Conservation (phyloP, 345 rosid genomes). For the Camelina hispida region DNA sequence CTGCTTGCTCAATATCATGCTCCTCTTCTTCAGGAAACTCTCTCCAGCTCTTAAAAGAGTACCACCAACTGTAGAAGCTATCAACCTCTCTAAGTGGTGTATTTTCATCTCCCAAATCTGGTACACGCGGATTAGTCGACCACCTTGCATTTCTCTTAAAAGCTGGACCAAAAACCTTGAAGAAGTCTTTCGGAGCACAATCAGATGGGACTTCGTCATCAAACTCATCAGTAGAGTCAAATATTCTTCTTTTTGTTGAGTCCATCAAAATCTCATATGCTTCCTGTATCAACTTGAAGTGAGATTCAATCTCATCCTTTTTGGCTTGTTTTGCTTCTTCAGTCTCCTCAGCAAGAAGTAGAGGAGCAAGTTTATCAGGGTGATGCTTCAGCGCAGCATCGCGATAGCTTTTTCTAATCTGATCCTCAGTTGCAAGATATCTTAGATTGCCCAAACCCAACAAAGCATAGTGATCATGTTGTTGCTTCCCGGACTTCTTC, state of each 20-base stretch:
- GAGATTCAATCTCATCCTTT: constrained; percentile 88
- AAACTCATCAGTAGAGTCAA: constrained; percentile 94
- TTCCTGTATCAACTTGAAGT: constrained; percentile 87
- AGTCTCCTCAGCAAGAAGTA: constrained; percentile 81
- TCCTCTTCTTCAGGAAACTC: constrained; percentile 97
- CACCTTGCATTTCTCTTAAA: constrained; percentile 95
- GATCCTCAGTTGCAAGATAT: constrained; percentile 97
- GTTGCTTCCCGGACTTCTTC: constrained; percentile 64
- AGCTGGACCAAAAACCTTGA: constrained; percentile 95
- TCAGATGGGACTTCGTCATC: constrained; percentile 92
- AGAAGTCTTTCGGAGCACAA: constrained; percentile 88
- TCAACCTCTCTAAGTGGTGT: constrained; percentile 73
- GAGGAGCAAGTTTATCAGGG: constrained; percentile 90
- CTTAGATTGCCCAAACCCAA: constrained; percentile 84
- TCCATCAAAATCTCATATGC: constrained; percentile 89
- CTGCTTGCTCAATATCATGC: constrained; percentile 90
- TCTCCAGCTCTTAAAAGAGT: constrained; percentile 92
- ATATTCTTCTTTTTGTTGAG: constrained; percentile 82
- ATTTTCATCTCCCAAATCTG: constrained; percentile 75
- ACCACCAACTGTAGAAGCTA: constrained; percentile 81
- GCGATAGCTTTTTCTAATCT: constrained; percentile 83
- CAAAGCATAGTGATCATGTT: constrained; percentile 95
- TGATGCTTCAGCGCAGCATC: constrained; percentile 93
- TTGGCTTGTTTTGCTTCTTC: constrained; percentile 88
- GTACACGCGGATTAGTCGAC: constrained; percentile 73